A percentile compares a stretch with the other conserved stretches of the same genome.
These are phyloP conservation scores for Larix kaempferi DNA, from an alignment of 75 land plant genomes.

Conservation along the genomic window DNA sequence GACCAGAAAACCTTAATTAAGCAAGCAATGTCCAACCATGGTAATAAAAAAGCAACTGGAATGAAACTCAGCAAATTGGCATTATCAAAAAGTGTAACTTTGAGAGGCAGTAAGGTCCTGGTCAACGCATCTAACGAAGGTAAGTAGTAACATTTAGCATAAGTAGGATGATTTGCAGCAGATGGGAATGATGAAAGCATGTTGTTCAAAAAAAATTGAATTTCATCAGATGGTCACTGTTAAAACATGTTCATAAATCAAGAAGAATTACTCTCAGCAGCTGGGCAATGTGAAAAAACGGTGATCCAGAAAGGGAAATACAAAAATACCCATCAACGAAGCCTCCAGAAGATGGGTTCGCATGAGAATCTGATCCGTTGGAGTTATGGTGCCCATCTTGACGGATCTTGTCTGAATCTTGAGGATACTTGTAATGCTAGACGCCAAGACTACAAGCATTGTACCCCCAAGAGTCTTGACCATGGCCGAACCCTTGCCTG, in stretches of 20 bases:
- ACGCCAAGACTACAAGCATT: slow-evolving; percentile 28
- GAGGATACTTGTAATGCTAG: slow-evolving; percentile 32
- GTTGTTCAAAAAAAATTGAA: background rate
- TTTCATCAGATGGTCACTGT: background rate
- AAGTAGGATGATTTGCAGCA: background rate
- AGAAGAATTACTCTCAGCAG: background rate
- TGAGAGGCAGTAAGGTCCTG: too few species aligned
- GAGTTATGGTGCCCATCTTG: slow-evolving; percentile 34
- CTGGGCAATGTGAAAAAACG: background rate
- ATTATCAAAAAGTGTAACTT: background rate
- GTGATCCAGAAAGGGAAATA: background rate
- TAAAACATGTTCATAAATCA: too few species aligned
- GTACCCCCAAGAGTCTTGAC: slow-evolving; percentile 53
- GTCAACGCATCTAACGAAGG: too few species aligned
- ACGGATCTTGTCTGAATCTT: slow-evolving; percentile 25
- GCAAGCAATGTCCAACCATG: background rate
- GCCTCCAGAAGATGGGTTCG: slow-evolving; percentile 49
- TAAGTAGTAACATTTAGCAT: too few species aligned
- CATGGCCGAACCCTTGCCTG: slow-evolving; percentile 45
- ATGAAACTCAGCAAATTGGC: background rate
- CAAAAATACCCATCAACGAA: slow-evolving; percentile 52
- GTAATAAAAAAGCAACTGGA: background rate
- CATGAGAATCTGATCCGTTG: slow-evolving; percentile 60
- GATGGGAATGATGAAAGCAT: background rate
- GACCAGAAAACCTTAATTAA: background rate